A percentile compares a stretch with the other conserved stretches of the same genome.
phyloP scores from a whole-genome alignment of 768 basidiomycete species.

The Hygrocybe punicea region DNA sequence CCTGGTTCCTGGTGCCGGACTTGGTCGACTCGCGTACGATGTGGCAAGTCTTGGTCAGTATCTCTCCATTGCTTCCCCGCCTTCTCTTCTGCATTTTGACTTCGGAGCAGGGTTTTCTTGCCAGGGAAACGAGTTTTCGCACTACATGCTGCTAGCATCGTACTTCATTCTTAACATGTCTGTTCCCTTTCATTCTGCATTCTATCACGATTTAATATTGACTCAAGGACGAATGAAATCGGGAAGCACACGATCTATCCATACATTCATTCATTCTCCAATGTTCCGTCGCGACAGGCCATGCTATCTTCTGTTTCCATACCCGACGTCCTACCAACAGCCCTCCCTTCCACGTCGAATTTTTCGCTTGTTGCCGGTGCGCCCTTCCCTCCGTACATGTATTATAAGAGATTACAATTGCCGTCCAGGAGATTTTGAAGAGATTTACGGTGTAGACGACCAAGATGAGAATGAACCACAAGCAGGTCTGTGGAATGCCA shows the following conservation, averaged over 20 bases:
- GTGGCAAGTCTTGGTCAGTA: slow-evolving; percentile 71
- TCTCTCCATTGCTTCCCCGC: background rate
- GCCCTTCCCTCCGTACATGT: slow-evolving; percentile 11
- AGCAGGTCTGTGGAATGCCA: slow-evolving; percentile 78
- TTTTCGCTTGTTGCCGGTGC: slow-evolving; percentile 86
- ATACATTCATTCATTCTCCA: slow-evolving; percentile 91
- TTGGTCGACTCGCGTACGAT: slow-evolving; percentile 87
- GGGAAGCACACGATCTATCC: slow-evolving; percentile 77
- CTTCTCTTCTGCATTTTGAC: slow-evolving; percentile 2
- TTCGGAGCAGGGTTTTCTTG: slow-evolving; percentile 70
- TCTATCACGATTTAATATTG: slow-evolving; percentile 1
- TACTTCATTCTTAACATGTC: slow-evolving; percentile 86
- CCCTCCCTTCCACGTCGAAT: slow-evolving; percentile 57
- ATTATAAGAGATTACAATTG: background rate
- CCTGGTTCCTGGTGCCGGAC: slow-evolving; percentile 85
- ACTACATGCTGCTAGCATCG: slow-evolving; percentile 90
- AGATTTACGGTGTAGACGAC: slow-evolving; percentile 70
- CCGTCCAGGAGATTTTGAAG: slow-evolving; percentile 81
- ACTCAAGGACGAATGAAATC: slow-evolving; percentile 56
- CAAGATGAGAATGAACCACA: slow-evolving; percentile 57
- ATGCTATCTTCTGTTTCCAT: slow-evolving; percentile 68
- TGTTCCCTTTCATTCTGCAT: slow-evolving; percentile 13
- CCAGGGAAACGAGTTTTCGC: slow-evolving; percentile 94
- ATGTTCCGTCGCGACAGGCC: slow-evolving; percentile 54
- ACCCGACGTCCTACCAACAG: slow-evolving; percentile 81